phyloP scores from a whole-genome alignment of 208 protist genomes.

The Leishmania martiniquensis region DNA sequence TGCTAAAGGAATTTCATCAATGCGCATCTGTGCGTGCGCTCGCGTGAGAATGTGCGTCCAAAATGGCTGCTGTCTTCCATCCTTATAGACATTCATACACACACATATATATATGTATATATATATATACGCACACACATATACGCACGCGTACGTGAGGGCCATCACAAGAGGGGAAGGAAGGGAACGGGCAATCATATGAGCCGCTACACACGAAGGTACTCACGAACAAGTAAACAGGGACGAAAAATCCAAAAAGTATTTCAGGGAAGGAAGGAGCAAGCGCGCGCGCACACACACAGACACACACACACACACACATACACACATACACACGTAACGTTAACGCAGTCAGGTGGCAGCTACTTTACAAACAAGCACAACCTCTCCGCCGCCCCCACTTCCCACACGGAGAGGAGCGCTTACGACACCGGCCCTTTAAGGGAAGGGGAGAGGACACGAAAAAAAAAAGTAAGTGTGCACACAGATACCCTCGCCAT shows the following conservation, averaged over 20 bases:
- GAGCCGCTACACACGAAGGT: neutral
- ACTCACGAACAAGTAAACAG: neutral
- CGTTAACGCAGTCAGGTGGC: neutral
- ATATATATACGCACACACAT: neutral
- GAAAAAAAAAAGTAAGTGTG: neutral
- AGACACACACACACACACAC: no score
- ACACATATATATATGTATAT: neutral
- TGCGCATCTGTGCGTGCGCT: neutral
- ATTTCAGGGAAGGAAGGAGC: neutral
- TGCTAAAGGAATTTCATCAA: no score
- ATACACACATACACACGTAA: neutral
- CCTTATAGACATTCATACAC: neutral
- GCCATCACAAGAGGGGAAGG: slow-evolving; percentile 1
- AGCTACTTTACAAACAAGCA: neutral
- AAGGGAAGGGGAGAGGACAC: neutral
- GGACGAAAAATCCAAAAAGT: neutral
- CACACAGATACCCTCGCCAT: neutral
- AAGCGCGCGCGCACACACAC: neutral
- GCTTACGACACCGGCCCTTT: neutral
- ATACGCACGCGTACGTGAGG: neutral
- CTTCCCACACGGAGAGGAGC: no score
- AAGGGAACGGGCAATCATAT: neutral
- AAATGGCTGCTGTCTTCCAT: neutral
- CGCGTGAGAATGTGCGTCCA: neutral
- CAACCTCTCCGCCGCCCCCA: no score